Evolutionary conservation across 768 basidiomycete genomes (phyloP).

Genomic region (Gloeopeniophorella convolvens): DNA sequence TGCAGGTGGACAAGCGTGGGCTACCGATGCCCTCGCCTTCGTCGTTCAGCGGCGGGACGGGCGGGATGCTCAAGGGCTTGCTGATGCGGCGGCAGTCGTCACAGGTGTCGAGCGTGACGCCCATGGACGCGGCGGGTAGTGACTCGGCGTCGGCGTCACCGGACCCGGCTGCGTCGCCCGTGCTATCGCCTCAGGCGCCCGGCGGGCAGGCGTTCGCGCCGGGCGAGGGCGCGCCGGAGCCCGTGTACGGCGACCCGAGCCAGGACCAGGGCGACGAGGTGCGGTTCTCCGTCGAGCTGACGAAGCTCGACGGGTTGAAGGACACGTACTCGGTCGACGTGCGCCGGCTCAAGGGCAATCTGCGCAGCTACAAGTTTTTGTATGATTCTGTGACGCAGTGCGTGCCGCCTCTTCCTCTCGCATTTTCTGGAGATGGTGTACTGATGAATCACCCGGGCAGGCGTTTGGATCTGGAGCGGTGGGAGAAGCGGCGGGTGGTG

Average conservation of each 20-base stretch:
- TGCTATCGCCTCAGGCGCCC: constrained; percentile 13
- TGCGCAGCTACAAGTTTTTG: constrained; percentile 89
- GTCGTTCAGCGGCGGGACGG: constrained; percentile 52
- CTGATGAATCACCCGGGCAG: too few relatives aligned
- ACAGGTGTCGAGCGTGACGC: constrained; percentile 47
- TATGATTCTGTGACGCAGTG: constrained; percentile 85
- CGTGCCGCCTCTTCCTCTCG: constrained; percentile 31
- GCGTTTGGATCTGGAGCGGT: constrained; percentile 9
- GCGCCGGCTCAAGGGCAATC: constrained; percentile 84
- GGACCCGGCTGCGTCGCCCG: constrained; percentile 18
- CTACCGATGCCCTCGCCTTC: constrained; percentile 76
- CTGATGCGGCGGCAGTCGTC: constrained; percentile 89
- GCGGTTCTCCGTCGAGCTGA: constrained; percentile 91
- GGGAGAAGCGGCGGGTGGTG: neutral
- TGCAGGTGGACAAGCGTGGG: constrained; percentile 83
- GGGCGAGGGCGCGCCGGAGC: constrained; percentile 37
- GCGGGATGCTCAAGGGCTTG: constrained; percentile 80
- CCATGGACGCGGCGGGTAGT: constrained; percentile 14
- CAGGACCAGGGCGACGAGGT: constrained; percentile 94
- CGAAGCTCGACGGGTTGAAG: constrained; percentile 80
- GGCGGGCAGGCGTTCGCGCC: constrained; percentile 18
- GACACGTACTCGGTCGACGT: constrained; percentile 92
- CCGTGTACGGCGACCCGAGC: constrained; percentile 70
- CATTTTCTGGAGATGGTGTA: too few relatives aligned
- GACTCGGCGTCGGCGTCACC: constrained; percentile 22